These are phyloP conservation scores for Phytophthora constricta DNA, from an alignment of 352 stramenopile species.

Conservation along the genomic window DNA sequence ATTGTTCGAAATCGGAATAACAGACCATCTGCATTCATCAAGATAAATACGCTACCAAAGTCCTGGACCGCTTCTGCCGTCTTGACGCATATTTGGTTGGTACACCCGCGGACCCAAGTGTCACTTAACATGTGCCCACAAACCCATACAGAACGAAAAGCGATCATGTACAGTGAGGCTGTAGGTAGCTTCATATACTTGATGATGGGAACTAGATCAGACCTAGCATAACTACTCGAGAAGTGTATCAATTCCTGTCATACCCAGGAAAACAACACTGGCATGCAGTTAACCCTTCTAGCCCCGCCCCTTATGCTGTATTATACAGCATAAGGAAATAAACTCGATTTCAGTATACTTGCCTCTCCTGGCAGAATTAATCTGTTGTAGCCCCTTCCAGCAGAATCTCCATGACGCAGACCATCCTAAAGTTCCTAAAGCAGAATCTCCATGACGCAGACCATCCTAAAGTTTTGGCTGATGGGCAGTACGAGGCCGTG, in stretches of 20 bases:
- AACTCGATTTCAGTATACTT: too few relatives aligned
- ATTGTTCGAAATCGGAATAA: neutral
- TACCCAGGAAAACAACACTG: neutral
- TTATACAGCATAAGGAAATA: too few relatives aligned
- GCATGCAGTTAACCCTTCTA: neutral
- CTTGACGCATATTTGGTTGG: neutral
- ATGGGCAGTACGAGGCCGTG: too few relatives aligned
- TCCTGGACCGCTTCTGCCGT: neutral
- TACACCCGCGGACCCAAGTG: neutral
- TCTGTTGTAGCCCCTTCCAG: too few relatives aligned
- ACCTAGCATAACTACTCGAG: neutral
- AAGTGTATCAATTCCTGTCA: neutral
- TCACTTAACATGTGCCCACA: neutral
- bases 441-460: too few relatives aligned
- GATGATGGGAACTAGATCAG: neutral
- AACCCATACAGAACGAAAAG: neutral
- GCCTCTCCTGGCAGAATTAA: too few relatives aligned
- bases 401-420: too few relatives aligned
- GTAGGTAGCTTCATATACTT: neutral
- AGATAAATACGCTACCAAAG: neutral
- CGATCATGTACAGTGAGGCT: neutral
- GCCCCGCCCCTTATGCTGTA: too few relatives aligned
- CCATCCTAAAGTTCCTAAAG: too few relatives aligned
- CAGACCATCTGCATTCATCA: neutral
- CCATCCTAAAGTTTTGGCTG: too few relatives aligned